These are phyloP conservation scores for Polygonum maritimum DNA, from an alignment of 148 eudicot genomes.

Conservation along the genomic window DNA sequence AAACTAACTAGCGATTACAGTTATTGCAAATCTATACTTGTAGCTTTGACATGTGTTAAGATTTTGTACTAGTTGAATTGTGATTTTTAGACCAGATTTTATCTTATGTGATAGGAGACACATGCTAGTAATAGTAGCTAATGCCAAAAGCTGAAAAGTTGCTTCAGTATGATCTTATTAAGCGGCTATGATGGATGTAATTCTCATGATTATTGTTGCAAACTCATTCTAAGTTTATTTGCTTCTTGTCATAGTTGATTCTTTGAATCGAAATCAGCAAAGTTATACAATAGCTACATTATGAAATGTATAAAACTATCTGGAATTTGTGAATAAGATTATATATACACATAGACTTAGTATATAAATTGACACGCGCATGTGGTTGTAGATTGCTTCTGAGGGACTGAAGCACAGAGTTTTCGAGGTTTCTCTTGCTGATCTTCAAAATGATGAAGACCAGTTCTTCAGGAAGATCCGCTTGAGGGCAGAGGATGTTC, in stretches of 20 bases:
- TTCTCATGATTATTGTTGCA: neutral
- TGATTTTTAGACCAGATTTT: neutral
- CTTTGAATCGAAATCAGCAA: too few relatives aligned
- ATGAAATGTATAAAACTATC: neutral
- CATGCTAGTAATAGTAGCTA: neutral
- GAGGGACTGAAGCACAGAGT: conserved; percentile 19
- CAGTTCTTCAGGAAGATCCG: conserved; percentile 22
- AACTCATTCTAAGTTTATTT: too few relatives aligned
- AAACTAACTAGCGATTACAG: neutral
- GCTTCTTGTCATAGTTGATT: too few relatives aligned
- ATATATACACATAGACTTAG: neutral
- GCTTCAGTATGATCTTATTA: neutral
- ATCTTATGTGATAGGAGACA: neutral
- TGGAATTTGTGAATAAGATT: neutral
- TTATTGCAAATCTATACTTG: neutral
- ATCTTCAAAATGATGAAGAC: conserved; percentile 20
- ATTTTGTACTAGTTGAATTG: neutral
- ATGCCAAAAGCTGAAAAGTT: neutral
- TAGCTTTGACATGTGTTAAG: neutral
- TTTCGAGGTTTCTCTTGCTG: conserved; percentile 13
- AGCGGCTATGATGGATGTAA: neutral
- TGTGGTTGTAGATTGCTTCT: conserved; percentile 13
- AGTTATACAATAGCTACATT: too few relatives aligned
- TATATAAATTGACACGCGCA: neutral
- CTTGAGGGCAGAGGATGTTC: conserved; percentile 21